phyloP scores from a whole-genome alignment of 805 yeast genomes.

The Kuraishia hungarica region DNA sequence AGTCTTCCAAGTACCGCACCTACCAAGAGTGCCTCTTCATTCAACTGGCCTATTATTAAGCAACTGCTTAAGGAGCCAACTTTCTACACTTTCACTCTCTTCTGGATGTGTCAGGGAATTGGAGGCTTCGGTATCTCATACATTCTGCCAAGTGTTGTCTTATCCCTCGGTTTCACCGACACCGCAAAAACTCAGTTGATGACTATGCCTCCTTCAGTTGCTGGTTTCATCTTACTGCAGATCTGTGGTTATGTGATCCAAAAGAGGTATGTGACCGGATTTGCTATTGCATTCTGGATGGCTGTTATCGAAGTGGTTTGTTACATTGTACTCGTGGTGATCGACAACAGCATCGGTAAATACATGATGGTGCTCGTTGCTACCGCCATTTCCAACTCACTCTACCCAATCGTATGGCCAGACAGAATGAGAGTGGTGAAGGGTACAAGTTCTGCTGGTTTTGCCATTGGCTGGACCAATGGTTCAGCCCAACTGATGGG shows the following conservation, averaged over 20 bases:
- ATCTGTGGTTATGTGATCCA: neutral
- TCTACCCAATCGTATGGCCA: conserved; percentile 1
- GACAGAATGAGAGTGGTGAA: conserved; percentile 2
- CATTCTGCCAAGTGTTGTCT: neutral
- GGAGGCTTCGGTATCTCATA: neutral
- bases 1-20: neutral
- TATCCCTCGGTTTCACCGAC: conserved; percentile 1
- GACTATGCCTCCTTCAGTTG: conserved; percentile 1
- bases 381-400: neutral
- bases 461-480: conserved; percentile 1
- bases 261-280: neutral
- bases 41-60: neutral
- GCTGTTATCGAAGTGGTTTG: neutral
- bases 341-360: neutral
- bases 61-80: neutral
- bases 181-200: conserved; percentile 2
- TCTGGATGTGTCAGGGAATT: conserved; percentile 1
- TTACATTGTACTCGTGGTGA: conserved; percentile 1
- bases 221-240: neutral
- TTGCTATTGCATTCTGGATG: neutral
- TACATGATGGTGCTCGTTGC: neutral
- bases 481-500: conserved; percentile 8
- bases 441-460: conserved; percentile 1
- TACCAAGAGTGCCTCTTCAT: neutral
- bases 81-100: neutral